Evolutionary conservation across 768 basidiomycete genomes (phyloP).

Genomic region (Trametes cingulata): DNA sequence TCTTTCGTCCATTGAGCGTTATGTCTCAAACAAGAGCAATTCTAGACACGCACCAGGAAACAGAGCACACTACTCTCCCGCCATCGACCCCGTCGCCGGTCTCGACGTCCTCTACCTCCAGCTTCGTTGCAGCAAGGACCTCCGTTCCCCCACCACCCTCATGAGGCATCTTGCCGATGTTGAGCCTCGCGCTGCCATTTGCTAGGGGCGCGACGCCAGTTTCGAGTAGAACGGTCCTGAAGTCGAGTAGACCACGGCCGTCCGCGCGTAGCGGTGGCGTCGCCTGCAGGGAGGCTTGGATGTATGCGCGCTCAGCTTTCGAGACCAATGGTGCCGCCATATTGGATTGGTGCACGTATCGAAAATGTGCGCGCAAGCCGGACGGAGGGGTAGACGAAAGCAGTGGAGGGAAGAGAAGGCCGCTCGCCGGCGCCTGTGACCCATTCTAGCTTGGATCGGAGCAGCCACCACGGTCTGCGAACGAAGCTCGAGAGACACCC

Average conservation of each 20-base stretch:
- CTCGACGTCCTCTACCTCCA: conserved; percentile 70
- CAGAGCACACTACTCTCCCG: conserved; percentile 65
- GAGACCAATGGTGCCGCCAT: conserved; percentile 46
- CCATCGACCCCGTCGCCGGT: conserved; percentile 50
- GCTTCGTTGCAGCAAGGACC: conserved; percentile 72
- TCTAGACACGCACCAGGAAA: conserved; percentile 68
- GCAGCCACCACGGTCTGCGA: background rate
- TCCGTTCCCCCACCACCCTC: conserved; percentile 72
- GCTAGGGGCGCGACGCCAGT: conserved; percentile 79
- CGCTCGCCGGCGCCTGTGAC: background rate
- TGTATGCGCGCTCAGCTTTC: conserved; percentile 80
- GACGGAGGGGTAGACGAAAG: too few species aligned
- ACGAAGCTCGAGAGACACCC: background rate
- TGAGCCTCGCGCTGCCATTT: conserved; percentile 80
- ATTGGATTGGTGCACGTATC: background rate
- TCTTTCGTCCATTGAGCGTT: conserved; percentile 36
- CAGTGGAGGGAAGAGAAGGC: background rate
- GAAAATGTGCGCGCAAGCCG: too few species aligned
- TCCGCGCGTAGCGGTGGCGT: conserved; percentile 70
- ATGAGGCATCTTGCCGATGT: conserved; percentile 59
- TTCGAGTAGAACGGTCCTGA: conserved; percentile 68
- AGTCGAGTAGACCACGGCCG: conserved; percentile 69
- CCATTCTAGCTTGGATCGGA: background rate
- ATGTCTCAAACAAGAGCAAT: background rate
- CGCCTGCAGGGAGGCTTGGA: conserved; percentile 62